These are phyloP conservation scores for Meripilus lineatus DNA, from an alignment of 1,284 basidiomycete genomes.

Conservation along the genomic window DNA sequence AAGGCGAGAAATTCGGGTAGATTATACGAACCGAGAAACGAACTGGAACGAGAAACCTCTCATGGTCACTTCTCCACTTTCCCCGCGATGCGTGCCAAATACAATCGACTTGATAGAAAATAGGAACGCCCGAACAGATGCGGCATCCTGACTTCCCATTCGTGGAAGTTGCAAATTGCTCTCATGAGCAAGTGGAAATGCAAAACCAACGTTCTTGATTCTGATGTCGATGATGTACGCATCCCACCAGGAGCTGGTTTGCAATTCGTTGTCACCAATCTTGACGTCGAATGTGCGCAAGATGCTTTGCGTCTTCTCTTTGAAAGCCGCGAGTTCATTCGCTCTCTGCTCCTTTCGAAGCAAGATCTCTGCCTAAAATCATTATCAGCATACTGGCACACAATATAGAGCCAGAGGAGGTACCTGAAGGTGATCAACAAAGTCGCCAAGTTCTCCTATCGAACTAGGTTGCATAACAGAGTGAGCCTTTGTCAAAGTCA, in stretches of 20 bases:
- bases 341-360: constrained; percentile 69
- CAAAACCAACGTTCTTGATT: constrained; percentile 74
- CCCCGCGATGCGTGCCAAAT: constrained; percentile 71
- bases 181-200: constrained; percentile 70
- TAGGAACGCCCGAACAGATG: constrained; percentile 72
- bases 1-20: not conserved
- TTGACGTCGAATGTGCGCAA: constrained; percentile 70
- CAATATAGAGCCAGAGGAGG: constrained; percentile 9
- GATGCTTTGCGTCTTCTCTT: constrained; percentile 70
- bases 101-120: constrained; percentile 73
- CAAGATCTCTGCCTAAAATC: constrained; percentile 62
- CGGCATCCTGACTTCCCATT: constrained; percentile 31
- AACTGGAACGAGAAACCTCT: constrained; percentile 80
- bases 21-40: constrained; percentile 51
- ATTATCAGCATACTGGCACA: not conserved
- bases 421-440: constrained; percentile 79
- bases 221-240: constrained; percentile 60
- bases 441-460: constrained; percentile 82
- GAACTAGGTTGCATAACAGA: constrained; percentile 92
- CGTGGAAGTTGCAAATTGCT: constrained; percentile 44
- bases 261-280: constrained; percentile 34
- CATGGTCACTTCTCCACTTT: constrained; percentile 74
- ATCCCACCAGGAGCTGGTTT: constrained; percentile 56
- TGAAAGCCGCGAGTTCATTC: constrained; percentile 75
- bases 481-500: constrained; percentile 72